Percentiles rank a stretch among this genome's conserved stretches.
These are phyloP conservation scores for Musa balbisiana DNA, from an alignment of 202 grass and related monocot species.

Conservation along the genomic window DNA sequence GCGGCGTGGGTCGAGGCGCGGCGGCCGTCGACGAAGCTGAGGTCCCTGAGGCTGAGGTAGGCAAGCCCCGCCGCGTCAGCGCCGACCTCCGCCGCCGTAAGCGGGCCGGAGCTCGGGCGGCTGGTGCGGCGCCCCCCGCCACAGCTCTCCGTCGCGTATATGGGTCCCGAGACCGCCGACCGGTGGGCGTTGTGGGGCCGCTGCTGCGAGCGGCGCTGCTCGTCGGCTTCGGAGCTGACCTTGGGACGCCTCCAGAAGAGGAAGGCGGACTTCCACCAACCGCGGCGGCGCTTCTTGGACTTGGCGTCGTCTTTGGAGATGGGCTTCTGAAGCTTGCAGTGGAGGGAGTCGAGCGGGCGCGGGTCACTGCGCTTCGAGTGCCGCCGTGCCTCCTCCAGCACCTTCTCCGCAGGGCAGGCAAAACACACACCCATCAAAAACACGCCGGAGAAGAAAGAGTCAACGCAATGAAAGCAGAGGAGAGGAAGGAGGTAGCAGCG, in stretches of 20 bases:
- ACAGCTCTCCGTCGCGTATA: constrained; percentile 34
- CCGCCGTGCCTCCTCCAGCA: constrained; percentile 24
- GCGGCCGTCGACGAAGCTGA: neutral
- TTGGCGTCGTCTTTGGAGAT: constrained; percentile 21
- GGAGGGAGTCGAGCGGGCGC: constrained; percentile 27
- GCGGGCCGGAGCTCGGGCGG: constrained; percentile 26
- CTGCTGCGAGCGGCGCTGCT: neutral
- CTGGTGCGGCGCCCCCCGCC: neutral
- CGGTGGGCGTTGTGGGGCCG: neutral
- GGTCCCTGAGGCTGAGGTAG: constrained; percentile 38
- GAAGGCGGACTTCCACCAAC: constrained; percentile 51
- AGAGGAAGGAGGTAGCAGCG: too few species aligned
- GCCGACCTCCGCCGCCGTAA: constrained; percentile 41
- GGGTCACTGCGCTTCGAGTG: neutral
- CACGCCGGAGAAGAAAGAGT: too few species aligned
- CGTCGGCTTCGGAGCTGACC: neutral
- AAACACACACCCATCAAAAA: neutral
- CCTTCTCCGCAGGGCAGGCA: neutral
- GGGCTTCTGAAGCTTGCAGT: constrained; percentile 48
- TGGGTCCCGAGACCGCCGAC: neutral
- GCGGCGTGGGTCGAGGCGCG: neutral
- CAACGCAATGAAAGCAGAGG: neutral
- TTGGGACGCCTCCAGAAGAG: constrained; percentile 40
- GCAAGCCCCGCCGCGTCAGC: constrained; percentile 15
- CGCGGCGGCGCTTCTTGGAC: constrained; percentile 32